phyloP scores from a whole-genome alignment of 2,329 filamentous ascomycete species.

The Phyllosticta capitalensis region DNA sequence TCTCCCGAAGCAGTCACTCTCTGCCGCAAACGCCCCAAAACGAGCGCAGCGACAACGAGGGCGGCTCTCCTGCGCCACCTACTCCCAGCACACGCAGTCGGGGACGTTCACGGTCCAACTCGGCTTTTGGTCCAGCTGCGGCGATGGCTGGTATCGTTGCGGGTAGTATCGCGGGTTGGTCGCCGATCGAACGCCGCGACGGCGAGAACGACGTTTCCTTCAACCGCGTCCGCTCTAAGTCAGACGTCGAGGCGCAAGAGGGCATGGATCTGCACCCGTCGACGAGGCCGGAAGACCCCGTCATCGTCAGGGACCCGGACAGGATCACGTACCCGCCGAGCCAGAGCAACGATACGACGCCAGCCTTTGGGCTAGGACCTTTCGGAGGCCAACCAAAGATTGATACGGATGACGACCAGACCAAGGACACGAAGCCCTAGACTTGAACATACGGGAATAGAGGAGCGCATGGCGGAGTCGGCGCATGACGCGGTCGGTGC shows the following conservation, averaged over 20 bases:
- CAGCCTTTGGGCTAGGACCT: slow-evolving; percentile 33
- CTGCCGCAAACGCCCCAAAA: slow-evolving; percentile 55
- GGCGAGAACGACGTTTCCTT: slow-evolving; percentile 34
- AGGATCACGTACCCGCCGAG: slow-evolving; percentile 31
- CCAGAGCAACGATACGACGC: slow-evolving; percentile 35
- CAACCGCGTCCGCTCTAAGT: slow-evolving; percentile 21
- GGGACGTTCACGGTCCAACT: slow-evolving; percentile 59
- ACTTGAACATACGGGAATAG: neutral
- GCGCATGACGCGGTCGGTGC: neutral
- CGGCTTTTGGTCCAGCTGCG: slow-evolving; percentile 62
- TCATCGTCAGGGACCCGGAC: slow-evolving; percentile 26
- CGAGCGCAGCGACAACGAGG: slow-evolving; percentile 28
- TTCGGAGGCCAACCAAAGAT: slow-evolving; percentile 32
- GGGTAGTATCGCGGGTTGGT: slow-evolving; percentile 68
- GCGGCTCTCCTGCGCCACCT: slow-evolving; percentile 37
- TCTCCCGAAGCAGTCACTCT: slow-evolving; percentile 48
- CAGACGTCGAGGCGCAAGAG: slow-evolving; percentile 34
- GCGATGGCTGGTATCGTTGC: slow-evolving; percentile 80
- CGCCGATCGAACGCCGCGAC: slow-evolving; percentile 49
- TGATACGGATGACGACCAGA: slow-evolving; percentile 10
- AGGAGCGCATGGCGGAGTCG: neutral
- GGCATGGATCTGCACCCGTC: slow-evolving; percentile 41
- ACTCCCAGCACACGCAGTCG: slow-evolving; percentile 44
- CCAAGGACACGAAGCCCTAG: slow-evolving; percentile 7
- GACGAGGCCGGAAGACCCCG: slow-evolving; percentile 38